Percentiles rank a stretch among this genome's conserved stretches.
These are phyloP conservation scores for Termitomyces sp. DNA, from an alignment of 768 basidiomycete genomes.

Conservation along the genomic window DNA sequence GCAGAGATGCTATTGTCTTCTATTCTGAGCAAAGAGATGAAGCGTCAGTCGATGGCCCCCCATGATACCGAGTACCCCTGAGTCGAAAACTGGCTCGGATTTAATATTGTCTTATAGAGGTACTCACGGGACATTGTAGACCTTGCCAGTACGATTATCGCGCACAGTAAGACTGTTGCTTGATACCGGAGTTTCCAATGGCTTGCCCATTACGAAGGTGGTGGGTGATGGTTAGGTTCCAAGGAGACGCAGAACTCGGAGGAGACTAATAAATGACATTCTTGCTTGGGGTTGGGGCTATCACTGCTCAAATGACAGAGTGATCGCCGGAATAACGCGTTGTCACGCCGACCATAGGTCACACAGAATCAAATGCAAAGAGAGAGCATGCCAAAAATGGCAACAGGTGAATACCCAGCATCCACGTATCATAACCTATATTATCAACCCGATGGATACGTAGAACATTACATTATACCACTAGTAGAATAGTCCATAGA, in stretches of 20 bases:
- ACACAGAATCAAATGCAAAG: slow-evolving; percentile 10
- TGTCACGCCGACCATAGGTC: background rate
- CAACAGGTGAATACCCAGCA: no score
- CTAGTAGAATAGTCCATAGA: background rate
- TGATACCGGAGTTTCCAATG: slow-evolving; percentile 6
- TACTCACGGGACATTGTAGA: slow-evolving; percentile 68
- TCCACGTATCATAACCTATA: background rate
- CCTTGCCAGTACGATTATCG: slow-evolving; percentile 84
- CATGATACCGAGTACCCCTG: background rate
- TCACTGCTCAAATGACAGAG: background rate
- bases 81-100: background rate
- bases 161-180: slow-evolving; percentile 53
- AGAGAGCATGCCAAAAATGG: no score
- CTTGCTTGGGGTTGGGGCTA: slow-evolving; percentile 1
- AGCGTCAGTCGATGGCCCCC: background rate
- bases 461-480: slow-evolving; percentile 3
- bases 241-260: background rate
- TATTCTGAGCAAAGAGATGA: slow-evolving; percentile 43
- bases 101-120: background rate
- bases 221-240: background rate
- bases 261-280: slow-evolving; percentile 1
- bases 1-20: slow-evolving; percentile 75
- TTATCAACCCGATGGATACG: background rate
- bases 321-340: slow-evolving; percentile 2
- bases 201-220: slow-evolving; percentile 13